Percentiles rank a stretch among this genome's conserved stretches.
phyloP scores from a whole-genome alignment of 2,329 filamentous ascomycete genomes.

The Zymoseptoria passerinii region DNA sequence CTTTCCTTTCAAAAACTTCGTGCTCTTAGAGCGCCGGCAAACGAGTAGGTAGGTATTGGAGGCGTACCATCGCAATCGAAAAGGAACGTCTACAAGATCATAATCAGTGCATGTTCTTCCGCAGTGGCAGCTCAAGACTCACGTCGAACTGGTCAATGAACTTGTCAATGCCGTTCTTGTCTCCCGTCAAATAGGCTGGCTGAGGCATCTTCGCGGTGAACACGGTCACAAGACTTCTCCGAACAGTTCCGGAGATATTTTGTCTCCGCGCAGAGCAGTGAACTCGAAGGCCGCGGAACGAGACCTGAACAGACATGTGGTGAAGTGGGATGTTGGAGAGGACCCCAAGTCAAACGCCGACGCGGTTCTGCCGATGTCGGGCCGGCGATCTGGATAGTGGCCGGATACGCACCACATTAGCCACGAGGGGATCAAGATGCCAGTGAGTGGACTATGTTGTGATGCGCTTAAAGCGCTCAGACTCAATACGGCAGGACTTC shows the following conservation, averaged over 20 bases:
- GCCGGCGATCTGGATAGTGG: background rate
- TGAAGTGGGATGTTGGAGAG: background rate
- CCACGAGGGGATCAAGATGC: background rate
- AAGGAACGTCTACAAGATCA: constrained; percentile 62
- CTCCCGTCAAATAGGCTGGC: constrained; percentile 61
- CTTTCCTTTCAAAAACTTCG: background rate
- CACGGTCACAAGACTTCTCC: background rate
- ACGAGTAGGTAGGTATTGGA: background rate
- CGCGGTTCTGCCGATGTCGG: background rate
- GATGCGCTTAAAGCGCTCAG: background rate
- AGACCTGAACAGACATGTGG: background rate
- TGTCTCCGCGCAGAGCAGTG: background rate
- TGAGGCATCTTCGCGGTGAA: constrained; percentile 3
- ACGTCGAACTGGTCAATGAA: constrained; percentile 88
- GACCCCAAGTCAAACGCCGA: background rate
- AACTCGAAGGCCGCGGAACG: background rate
- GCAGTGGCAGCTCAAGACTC: constrained; percentile 34
- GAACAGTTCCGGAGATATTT: background rate
- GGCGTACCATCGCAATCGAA: constrained; percentile 90
- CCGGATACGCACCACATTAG: background rate
- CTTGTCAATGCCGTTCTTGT: constrained; percentile 64
- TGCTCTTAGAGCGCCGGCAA: background rate
- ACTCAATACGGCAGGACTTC: background rate
- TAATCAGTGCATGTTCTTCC: constrained; percentile 1
- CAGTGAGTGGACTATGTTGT: background rate